Base-by-base conservation (phyloP, 768 basidiomycete genomes). In the Mycena kentingensis region DNA sequence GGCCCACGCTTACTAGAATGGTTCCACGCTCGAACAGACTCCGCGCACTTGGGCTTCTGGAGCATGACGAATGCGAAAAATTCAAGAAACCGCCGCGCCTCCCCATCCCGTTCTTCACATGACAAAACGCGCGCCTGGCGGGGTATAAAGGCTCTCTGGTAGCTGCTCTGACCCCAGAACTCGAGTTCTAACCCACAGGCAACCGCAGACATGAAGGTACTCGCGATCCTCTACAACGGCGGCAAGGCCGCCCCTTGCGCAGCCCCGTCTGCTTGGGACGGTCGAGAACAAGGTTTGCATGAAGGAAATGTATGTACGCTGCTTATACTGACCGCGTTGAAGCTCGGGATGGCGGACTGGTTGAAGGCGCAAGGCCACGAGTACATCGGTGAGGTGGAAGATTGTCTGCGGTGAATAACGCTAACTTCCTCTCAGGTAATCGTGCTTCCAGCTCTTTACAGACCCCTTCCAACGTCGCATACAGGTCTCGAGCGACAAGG, bases 401-500 rank as follows among this genome's bases (percentile, higher is more conserved):
- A 12, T 37, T 41, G 16, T 24, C 32, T 16, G 36, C 35, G 31
- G 25, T 56, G 54, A 52, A 55, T 37, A 28, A 21, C 15, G 10
- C 35, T 27, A 35, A 51, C 49, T 15, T 13, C 32, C 4, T 32
- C 29, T 39, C 19, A 7, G 54, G 55, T 50, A 21, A 41, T 51
- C 24, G 25, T 47, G 34, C 7, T 10, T 28, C 24, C 29, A 49
- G 38, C 24, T 57, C 27, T n/a, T 15, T 41, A 36, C 41, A 38
- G 15, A 41, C 37, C 25, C 28, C 2, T 59, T n/a, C n/a, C n/a
- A n/a, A n/a, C n/a, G n/a, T n/a, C n/a, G n/a, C n/a, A n/a, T n/a
- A n/a, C n/a, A 88, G 86, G 86, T 89, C 44, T 84, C 87, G 21
- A 85, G 84, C 70, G 82, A 81, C 76, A 93, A 93, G 70, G 92